Base-by-base conservation (phyloP, 31 red algal genomes). In the Porphyra umbilicalis region DNA sequence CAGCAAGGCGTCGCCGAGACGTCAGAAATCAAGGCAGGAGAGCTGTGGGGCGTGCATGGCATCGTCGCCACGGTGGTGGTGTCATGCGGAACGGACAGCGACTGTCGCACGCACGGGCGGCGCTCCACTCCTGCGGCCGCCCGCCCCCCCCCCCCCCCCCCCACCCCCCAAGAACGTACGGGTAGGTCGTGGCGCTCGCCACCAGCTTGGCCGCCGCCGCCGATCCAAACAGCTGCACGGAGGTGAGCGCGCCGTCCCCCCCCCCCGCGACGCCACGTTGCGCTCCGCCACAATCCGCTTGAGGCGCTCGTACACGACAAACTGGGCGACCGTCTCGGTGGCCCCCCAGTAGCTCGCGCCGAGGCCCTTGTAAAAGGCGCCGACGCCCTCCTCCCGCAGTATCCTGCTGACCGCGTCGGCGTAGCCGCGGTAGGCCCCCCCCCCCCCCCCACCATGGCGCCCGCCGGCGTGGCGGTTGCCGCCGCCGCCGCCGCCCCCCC, bases 241-340 rank as follows among this genome's bases (percentile, higher is more conserved):
- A 85, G 11, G 90, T 91, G 76, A 95, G 82, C 13, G 57, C 7
- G 57, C 57, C 57, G 57, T 71, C 57, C 57, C 57, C 57, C 25
- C 57, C 0, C 57, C 57, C 57, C 25, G 3, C 25, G 25, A 18
- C 25, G 57, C 57, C 57, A 8, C 16, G 57, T 71, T 71, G 29
- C 34, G 74, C 71, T 87, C 80, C 15, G 88, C 85, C 5, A 99
- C 39, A 3, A 78, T 39, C 30, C 82, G 35, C 46, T 96, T 96
- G 84, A 99, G 84, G 8, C 84, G 78, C 86, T 99, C 97, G 81
- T 99, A 99, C 7, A 94, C 85, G 34, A 90, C 86, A 85, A 99
- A 99, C 75, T 99, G 97, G 31, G 96, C 84, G 35, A 92, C 94
- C n/a, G 89, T 89, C 82, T 99, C 90, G n/a, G 94, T 90, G 33